Conservation (phyloP, 2,329 filamentous ascomycete genomes). For the Ophidiomyces ophidiicola region DNA sequence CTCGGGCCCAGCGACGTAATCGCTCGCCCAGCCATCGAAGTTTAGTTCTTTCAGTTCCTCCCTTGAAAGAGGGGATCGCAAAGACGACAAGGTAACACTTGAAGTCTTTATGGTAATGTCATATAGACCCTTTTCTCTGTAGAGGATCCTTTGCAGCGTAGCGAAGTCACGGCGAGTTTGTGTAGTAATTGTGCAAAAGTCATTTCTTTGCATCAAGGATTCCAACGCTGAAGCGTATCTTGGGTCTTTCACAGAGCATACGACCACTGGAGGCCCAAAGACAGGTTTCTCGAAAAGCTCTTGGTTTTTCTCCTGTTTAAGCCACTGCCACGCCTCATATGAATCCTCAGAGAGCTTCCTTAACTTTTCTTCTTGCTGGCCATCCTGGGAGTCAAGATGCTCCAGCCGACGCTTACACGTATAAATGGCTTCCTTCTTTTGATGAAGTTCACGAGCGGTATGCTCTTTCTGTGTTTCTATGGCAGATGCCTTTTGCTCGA, state of each 20-base stretch:
- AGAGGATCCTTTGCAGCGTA: slow-evolving; percentile 55
- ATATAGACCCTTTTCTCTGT: slow-evolving; percentile 50
- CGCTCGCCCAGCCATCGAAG: slow-evolving; percentile 67
- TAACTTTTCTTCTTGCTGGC: slow-evolving; percentile 59
- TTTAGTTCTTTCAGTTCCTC: slow-evolving; percentile 49
- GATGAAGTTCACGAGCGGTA: background rate
- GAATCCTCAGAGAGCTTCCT: slow-evolving; percentile 50
- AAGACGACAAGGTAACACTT: slow-evolving; percentile 42
- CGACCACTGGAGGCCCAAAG: slow-evolving; percentile 68
- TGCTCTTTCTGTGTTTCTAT: slow-evolving; percentile 21
- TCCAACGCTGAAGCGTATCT: slow-evolving; percentile 53
- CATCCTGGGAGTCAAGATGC: slow-evolving; percentile 59
- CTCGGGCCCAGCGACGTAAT: slow-evolving; percentile 68
- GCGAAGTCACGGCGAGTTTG: slow-evolving; percentile 66
- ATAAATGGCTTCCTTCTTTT: slow-evolving; percentile 20
- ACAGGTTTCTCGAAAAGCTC: slow-evolving; percentile 60
- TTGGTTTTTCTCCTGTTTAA: slow-evolving; percentile 51
- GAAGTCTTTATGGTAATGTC: slow-evolving; percentile 60
- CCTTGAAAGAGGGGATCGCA: slow-evolving; percentile 42
- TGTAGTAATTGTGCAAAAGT: slow-evolving; percentile 55
- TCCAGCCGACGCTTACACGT: slow-evolving; percentile 41
- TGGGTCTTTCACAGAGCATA: slow-evolving; percentile 64
- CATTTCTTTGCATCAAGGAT: slow-evolving; percentile 41
- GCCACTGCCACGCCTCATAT: slow-evolving; percentile 65
- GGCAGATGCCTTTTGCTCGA: slow-evolving; percentile 25